These are phyloP conservation scores for Sechiopsis laciniata DNA, from an alignment of 306 rosid species.

Conservation along the genomic window DNA sequence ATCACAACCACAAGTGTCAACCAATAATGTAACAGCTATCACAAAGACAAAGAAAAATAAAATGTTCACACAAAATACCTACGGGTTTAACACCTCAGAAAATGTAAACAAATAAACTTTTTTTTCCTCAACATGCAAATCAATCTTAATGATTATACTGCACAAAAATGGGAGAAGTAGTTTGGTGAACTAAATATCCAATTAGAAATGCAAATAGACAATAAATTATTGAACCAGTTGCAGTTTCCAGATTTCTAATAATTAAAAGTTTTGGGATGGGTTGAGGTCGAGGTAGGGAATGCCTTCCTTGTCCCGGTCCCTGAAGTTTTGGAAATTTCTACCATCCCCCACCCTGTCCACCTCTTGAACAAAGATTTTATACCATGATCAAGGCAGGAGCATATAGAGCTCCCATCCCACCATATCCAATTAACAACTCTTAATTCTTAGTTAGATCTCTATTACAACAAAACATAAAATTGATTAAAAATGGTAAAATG, in stretches of 20 bases:
- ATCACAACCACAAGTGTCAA: constrained; percentile 16
- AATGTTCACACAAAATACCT: background rate
- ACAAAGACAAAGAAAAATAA: constrained; percentile 3
- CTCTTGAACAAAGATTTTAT: constrained; percentile 13
- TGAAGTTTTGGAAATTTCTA: background rate
- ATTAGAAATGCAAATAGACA: background rate
- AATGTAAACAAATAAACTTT: background rate
- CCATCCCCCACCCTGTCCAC: background rate
- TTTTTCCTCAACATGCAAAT: background rate
- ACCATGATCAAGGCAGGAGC: background rate
- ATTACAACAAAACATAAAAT: background rate
- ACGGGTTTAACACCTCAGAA: background rate
- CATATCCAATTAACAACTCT: constrained; percentile 2
- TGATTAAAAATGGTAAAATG: background rate
- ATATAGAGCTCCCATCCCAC: background rate
- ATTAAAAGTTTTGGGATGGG: background rate
- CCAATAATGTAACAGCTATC: background rate
- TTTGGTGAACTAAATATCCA: background rate
- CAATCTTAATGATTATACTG: background rate
- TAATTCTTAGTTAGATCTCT: background rate
- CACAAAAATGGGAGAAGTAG: background rate
- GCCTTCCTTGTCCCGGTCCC: background rate
- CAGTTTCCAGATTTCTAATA: background rate
- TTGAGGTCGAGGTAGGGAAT: background rate
- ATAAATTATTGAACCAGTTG: background rate